Evolutionary conservation across 192 early-diverging fungal species (phyloP).

Genomic region (Linnemannia zychae): DNA sequence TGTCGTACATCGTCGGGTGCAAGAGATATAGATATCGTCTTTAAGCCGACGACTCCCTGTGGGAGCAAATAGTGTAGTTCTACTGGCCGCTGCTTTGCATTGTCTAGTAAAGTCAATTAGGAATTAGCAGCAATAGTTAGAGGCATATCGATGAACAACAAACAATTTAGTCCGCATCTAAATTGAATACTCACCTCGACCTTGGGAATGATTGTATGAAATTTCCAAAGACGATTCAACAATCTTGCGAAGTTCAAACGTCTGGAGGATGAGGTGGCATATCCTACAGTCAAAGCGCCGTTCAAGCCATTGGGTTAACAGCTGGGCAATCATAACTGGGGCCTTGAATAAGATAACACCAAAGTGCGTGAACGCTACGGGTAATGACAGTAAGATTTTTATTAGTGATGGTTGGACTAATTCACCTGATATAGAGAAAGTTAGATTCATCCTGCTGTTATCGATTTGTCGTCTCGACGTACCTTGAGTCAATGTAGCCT

Average conservation of each 20-base stretch:
- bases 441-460: background rate
- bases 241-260: constrained; percentile 41
- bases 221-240: constrained; percentile 32
- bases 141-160: background rate
- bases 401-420: background rate
- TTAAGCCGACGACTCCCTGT: constrained; percentile 7
- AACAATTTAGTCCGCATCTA: background rate
- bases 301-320: constrained; percentile 45
- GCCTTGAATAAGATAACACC: constrained; percentile 29
- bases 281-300: constrained; percentile 47
- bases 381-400: background rate
- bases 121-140: background rate
- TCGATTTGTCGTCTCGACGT: background rate
- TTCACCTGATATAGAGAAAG: background rate
- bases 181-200: background rate
- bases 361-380: constrained; percentile 28
- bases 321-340: constrained; percentile 21
- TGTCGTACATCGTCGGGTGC: constrained; percentile 25
- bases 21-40: constrained; percentile 21
- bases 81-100: constrained; percentile 7
- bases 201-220: constrained; percentile 26
- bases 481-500: background rate
- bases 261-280: constrained; percentile 29
- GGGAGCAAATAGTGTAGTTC: constrained; percentile 29
- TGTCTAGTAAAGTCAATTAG: background rate